Percentiles rank a stretch among this genome's conserved stretches.
Evolutionary conservation across 495 filamentous ascomycete genomes (phyloP).

Genomic region (Aspergillus baeticus): DNA sequence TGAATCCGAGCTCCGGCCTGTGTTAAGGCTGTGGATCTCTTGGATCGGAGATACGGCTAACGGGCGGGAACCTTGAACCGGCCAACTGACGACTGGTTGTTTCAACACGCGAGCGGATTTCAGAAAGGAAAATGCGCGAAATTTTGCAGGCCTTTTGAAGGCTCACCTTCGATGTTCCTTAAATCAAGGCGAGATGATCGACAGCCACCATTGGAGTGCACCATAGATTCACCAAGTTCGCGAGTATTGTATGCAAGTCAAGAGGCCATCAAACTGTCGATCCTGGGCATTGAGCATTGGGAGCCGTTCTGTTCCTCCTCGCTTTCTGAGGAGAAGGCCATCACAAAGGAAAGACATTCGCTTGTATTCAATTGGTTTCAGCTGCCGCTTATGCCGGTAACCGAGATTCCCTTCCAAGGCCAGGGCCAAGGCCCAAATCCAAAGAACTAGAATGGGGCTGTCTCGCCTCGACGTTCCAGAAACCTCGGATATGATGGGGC

Average conservation of each 20-base stretch:
- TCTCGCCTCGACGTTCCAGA: constrained; percentile 21
- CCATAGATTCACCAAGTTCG: too few relatives aligned
- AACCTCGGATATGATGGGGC: constrained; percentile 22
- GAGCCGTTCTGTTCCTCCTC: neutral
- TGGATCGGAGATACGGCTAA: neutral
- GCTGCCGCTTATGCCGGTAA: constrained; percentile 12
- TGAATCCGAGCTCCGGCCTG: too few relatives aligned
- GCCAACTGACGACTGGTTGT: neutral
- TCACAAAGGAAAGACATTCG: neutral
- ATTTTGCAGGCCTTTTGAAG: neutral
- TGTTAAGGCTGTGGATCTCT: too few relatives aligned
- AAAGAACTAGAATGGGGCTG: neutral
- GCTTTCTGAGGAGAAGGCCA: neutral
- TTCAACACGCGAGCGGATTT: neutral
- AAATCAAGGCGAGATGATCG: constrained; percentile 1
- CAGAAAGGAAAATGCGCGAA: neutral
- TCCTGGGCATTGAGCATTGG: too few relatives aligned
- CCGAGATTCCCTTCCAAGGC: constrained; percentile 4
- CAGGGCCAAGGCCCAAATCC: constrained; percentile 1
- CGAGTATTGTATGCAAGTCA: too few relatives aligned
- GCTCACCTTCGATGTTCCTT: neutral
- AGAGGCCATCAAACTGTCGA: too few relatives aligned
- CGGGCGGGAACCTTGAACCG: too few relatives aligned
- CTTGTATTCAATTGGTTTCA: constrained; percentile 1
- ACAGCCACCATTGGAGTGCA: neutral